phyloP scores from a whole-genome alignment of 1,139 yeast species.

The Scheffersomyces parashehatae region DNA sequence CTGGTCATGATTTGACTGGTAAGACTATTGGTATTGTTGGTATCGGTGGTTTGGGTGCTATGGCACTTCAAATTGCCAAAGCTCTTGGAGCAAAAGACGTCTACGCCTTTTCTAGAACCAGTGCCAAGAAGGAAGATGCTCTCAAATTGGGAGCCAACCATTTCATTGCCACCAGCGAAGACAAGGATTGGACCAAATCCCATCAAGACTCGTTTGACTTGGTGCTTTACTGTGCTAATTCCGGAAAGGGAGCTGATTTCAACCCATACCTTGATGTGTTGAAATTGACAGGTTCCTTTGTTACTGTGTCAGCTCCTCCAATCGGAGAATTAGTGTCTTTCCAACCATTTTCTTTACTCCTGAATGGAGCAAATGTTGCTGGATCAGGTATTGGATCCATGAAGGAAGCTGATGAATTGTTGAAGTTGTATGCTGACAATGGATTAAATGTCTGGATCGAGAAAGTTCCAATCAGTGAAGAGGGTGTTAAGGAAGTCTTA shows the following conservation, averaged over 20 bases:
- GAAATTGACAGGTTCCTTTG: constrained; percentile 24
- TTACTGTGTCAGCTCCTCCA: constrained; percentile 29
- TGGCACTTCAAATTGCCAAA: constrained; percentile 56
- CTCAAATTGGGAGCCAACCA: constrained; percentile 52
- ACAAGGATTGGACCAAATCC: constrained; percentile 35
- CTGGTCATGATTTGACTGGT: constrained; percentile 35
- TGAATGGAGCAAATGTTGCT: constrained; percentile 45
- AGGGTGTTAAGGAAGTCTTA: constrained; percentile 51
- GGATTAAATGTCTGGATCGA: constrained; percentile 61
- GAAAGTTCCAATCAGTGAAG: constrained; percentile 53
- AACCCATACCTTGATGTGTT: constrained; percentile 22
- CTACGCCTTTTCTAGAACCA: constrained; percentile 52
- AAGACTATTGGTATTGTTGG: constrained; percentile 55
- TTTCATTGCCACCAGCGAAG: constrained; percentile 50
- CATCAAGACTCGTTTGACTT: constrained; percentile 41
- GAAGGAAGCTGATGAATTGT: constrained; percentile 54
- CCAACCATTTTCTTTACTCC: constrained; percentile 45
- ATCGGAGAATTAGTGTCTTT: constrained; percentile 33
- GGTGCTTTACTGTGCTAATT: constrained; percentile 52
- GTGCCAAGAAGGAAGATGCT: constrained; percentile 52
- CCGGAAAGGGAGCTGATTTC: constrained; percentile 28
- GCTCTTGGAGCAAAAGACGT: constrained; percentile 58
- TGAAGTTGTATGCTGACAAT: constrained; percentile 54
- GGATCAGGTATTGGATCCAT: constrained; percentile 51
- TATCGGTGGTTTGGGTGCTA: constrained; percentile 63